Base-by-base conservation (phyloP, 179 eudicot species). In the Patellifolia procumbens region DNA sequence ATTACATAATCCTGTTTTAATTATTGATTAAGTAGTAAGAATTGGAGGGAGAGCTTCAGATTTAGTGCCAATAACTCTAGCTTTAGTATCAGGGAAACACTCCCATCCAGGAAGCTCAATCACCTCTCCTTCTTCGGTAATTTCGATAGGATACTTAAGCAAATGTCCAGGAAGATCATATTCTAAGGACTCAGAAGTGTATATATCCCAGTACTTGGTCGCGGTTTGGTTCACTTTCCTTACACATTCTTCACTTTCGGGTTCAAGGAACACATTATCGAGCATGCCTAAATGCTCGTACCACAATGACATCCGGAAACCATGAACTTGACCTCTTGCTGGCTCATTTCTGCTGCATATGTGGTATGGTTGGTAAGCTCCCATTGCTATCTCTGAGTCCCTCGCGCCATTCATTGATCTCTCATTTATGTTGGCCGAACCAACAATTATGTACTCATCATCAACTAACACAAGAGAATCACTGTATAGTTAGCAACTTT, bases 301-400 rank as follows among this genome's bases (percentile, higher is more conserved):
- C 95, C 95, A 91, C 22, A 91, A 70, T 10, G 95, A 85, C 92
- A 91, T 83, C 4, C 95, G 68, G 71, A 91, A 91, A 3, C 95
- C 95, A 31, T 89, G 86, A 32, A 91, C 83, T 61, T 91, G 86
- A 20, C 95, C 95, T 79, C 91, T 79, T 6, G 91, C 89, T 29
- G 81, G 91, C 32, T 85, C 76, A 22, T 78, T 45, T 61, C 42
- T 51, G 70, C 43, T 26, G 28, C 77, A 39, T 22, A 91, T 78
- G 74, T 91, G 91, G 75, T 89, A 60, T 2, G 95, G 92, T 77
- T 89, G 91, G 86, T 69, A 91, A 3, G 86, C 95, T 64, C 97
- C 97, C 91, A 92, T 92, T 26, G 95, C 95, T 81, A 92, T 91
- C 87, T 92, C 97, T 2, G 95, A 90, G 83, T 91, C 97, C 39